These are phyloP conservation scores for Podospora australis DNA, from an alignment of 495 filamentous ascomycete genomes.

Conservation along the genomic window DNA sequence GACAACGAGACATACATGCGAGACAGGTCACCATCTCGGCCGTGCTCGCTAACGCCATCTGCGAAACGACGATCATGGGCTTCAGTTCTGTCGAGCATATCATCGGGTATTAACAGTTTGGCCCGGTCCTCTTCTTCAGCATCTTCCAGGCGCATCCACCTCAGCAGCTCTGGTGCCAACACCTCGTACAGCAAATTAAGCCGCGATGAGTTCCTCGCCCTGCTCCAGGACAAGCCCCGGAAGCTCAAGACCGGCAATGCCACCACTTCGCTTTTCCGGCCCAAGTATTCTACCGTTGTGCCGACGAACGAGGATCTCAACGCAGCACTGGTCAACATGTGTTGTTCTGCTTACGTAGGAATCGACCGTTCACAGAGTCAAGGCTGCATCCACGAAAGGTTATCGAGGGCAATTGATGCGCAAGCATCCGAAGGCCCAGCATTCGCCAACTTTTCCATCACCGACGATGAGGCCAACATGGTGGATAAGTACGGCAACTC, in stretches of 20 bases:
- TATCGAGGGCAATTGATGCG: constrained; percentile 25
- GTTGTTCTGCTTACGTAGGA: constrained; percentile 18
- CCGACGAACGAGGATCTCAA: constrained; percentile 27
- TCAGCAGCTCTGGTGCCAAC: constrained; percentile 18
- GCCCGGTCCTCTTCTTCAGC: constrained; percentile 27
- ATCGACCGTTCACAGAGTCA: neutral
- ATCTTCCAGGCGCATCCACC: constrained; percentile 21
- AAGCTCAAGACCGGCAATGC: constrained; percentile 11
- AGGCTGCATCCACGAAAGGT: constrained; percentile 22
- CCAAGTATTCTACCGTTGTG: constrained; percentile 16
- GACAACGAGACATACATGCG: constrained; percentile 15
- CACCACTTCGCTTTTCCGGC: constrained; percentile 12
- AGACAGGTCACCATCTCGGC: constrained; percentile 22
- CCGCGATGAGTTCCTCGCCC: constrained; percentile 25
- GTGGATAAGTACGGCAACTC: constrained; percentile 28
- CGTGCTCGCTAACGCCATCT: constrained; percentile 18
- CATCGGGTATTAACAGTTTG: constrained; percentile 28
- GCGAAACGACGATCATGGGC: constrained; percentile 30
- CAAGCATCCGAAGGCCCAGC: constrained; percentile 20
- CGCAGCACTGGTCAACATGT: constrained; percentile 23
- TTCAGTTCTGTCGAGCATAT: constrained; percentile 30
- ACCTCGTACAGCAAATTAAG: constrained; percentile 27
- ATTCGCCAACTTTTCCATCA: constrained; percentile 22
- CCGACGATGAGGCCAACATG: constrained; percentile 26
- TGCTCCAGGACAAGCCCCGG: constrained; percentile 24